These are phyloP conservation scores for Begonia fuchsioides DNA, from an alignment of 306 rosid genomes.

Conservation along the genomic window DNA sequence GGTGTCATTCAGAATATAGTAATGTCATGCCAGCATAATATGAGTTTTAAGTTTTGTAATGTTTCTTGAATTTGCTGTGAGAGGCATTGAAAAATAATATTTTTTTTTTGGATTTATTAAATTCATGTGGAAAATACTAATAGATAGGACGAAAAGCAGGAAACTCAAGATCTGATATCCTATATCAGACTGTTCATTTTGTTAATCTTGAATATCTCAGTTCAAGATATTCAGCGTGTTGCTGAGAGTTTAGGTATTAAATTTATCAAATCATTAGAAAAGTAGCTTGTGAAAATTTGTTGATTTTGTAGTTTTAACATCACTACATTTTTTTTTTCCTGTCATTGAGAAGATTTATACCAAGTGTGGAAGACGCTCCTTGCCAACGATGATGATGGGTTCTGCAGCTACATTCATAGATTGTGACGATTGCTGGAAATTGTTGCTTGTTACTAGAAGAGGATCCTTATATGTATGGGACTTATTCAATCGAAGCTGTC, in stretches of 20 bases:
- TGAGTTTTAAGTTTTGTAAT: not conserved
- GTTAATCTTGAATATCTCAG: too few relatives aligned
- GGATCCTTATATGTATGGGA: slow-evolving; percentile 86
- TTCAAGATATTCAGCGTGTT: too few relatives aligned
- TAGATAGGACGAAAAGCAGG: too few relatives aligned
- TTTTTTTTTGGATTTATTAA: not conserved
- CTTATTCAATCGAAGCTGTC: slow-evolving; percentile 53
- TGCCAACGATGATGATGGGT: slow-evolving; percentile 89
- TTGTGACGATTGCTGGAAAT: slow-evolving; percentile 76
- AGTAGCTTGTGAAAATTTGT: not conserved
- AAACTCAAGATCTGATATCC: too few relatives aligned
- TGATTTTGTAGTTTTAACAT: not conserved
- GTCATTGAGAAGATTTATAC: slow-evolving; percentile 33
- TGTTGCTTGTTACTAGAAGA: slow-evolving; percentile 77
- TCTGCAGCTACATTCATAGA: slow-evolving; percentile 84
- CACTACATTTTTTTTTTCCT: not conserved
- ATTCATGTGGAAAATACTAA: too few relatives aligned
- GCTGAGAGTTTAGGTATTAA: too few relatives aligned
- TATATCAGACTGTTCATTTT: too few relatives aligned
- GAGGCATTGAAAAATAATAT: not conserved
- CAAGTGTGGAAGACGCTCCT: slow-evolving; percentile 75
- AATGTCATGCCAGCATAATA: too few relatives aligned
- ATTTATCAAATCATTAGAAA: not conserved
- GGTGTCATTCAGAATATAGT: too few relatives aligned
- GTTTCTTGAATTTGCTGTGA: not conserved